Conservation (phyloP, 2,329 filamentous ascomycete genomes). For the Penicillium sp. region DNA sequence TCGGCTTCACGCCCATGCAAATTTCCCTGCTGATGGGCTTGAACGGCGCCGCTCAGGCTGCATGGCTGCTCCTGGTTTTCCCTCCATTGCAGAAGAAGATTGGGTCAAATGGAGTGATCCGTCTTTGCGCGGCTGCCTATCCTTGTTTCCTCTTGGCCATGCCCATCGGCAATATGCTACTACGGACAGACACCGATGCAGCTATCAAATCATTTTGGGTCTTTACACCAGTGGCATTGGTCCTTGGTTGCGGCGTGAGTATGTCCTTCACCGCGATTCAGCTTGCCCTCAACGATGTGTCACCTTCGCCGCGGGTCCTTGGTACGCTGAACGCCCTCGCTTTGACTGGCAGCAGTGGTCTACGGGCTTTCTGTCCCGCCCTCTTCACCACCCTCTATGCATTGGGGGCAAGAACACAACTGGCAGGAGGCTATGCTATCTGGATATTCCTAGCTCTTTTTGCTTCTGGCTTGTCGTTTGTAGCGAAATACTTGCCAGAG, state of each 20-base stretch:
- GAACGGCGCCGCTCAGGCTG: conserved; percentile 65
- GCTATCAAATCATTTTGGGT: conserved; percentile 59
- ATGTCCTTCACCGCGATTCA: conserved; percentile 73
- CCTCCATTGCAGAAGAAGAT: conserved; percentile 65
- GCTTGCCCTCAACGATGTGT: conserved; percentile 72
- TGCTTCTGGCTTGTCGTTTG: conserved; percentile 35
- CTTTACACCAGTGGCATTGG: conserved; percentile 44
- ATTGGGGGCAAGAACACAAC: conserved; percentile 61
- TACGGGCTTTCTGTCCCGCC: conserved; percentile 67
- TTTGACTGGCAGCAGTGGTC: conserved; percentile 60
- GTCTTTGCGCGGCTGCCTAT: conserved; percentile 58
- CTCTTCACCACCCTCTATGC: conserved; percentile 69
- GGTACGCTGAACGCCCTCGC: conserved; percentile 71
- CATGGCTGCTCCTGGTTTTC: conserved; percentile 71
- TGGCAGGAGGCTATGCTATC: conserved; percentile 64
- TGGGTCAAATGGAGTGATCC: conserved; percentile 67
- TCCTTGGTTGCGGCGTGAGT: conserved; percentile 62
- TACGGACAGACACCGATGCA: conserved; percentile 43
- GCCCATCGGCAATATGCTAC: conserved; percentile 59
- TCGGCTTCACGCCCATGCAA: conserved; percentile 60
- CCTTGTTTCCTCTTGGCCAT: conserved; percentile 62
- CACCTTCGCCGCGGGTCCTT: conserved; percentile 63
- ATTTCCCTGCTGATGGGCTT: conserved; percentile 68
- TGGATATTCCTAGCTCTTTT: conserved; percentile 48
- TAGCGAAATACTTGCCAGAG: conserved; percentile 19